These are phyloP conservation scores for Epicoccum sorghinum DNA, from an alignment of 2,329 filamentous ascomycete genomes.

Conservation along the genomic window DNA sequence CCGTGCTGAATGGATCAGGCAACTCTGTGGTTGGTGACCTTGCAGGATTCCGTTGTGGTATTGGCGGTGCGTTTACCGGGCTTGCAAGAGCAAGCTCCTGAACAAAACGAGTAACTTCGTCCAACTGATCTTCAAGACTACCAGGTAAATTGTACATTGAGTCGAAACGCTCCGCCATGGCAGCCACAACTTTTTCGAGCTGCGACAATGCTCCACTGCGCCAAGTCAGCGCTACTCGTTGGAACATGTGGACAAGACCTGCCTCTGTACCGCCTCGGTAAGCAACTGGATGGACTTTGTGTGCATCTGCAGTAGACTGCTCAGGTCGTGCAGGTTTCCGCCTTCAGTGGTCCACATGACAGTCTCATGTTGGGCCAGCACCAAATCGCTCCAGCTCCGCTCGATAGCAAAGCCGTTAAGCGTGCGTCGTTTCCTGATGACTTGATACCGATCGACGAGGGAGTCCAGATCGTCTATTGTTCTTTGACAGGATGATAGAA, in stretches of 20 bases:
- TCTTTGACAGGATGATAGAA: constrained; percentile 48
- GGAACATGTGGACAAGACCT: neutral
- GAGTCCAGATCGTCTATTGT: constrained; percentile 53
- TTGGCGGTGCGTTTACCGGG: constrained; percentile 15
- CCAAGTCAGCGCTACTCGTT: constrained; percentile 12
- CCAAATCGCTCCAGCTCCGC: constrained; percentile 52
- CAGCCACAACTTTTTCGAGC: constrained; percentile 37
- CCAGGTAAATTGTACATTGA: constrained; percentile 32
- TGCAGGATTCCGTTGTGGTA: constrained; percentile 23
- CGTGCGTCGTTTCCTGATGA: constrained; percentile 51
- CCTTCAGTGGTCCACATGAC: constrained; percentile 56
- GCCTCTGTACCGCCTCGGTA: constrained; percentile 52
- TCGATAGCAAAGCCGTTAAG: constrained; percentile 50
- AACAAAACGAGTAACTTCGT: constrained; percentile 40
- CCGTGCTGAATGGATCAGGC: constrained; percentile 1
- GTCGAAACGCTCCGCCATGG: constrained; percentile 43
- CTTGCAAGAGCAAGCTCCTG: constrained; percentile 31
- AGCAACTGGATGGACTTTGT: constrained; percentile 48
- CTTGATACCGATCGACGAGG: constrained; percentile 53
- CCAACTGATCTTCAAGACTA: constrained; percentile 34
- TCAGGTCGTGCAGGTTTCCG: constrained; percentile 49
- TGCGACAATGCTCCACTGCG: constrained; percentile 44
- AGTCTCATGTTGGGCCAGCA: constrained; percentile 50
- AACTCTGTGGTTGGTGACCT: constrained; percentile 23
- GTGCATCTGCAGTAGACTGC: constrained; percentile 52